phyloP scores from a whole-genome alignment of 176 grass and related monocot species.

The Melocanna baccifera region DNA sequence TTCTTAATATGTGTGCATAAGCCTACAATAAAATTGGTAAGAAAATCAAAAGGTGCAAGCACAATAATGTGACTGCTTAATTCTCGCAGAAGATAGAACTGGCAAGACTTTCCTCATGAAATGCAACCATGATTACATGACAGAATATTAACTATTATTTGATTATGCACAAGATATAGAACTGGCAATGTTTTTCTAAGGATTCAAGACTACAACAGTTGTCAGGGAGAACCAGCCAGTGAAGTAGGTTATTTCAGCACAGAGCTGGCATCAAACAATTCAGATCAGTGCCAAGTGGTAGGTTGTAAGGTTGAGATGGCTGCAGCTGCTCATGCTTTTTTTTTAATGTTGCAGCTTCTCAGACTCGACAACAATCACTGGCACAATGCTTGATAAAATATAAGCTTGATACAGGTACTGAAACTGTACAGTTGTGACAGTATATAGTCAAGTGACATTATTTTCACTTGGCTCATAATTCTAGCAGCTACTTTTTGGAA shows the following conservation, averaged over 20 bases:
- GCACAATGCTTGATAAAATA: background rate
- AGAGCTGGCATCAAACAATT: background rate
- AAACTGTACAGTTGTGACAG: background rate
- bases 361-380: background rate
- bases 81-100: background rate
- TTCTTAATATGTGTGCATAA: background rate
- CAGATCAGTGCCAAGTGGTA: background rate
- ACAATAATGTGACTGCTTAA: background rate
- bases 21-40: background rate
- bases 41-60: background rate
- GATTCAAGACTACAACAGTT: background rate
- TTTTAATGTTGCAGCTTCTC: background rate
- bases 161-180: background rate
- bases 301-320: background rate
- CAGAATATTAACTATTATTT: background rate
- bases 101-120: background rate
- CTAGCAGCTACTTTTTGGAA: background rate
- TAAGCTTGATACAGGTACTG: background rate
- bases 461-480: background rate
- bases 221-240: background rate
- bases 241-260: background rate
- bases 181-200: background rate
- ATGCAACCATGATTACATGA: background rate
- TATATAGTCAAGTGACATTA: conserved; percentile 5
- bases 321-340: background rate